Percentiles rank a stretch among this genome's conserved stretches.
Evolutionary conservation across 345 rosid species (phyloP).

Genomic region (Brassica incana): DNA sequence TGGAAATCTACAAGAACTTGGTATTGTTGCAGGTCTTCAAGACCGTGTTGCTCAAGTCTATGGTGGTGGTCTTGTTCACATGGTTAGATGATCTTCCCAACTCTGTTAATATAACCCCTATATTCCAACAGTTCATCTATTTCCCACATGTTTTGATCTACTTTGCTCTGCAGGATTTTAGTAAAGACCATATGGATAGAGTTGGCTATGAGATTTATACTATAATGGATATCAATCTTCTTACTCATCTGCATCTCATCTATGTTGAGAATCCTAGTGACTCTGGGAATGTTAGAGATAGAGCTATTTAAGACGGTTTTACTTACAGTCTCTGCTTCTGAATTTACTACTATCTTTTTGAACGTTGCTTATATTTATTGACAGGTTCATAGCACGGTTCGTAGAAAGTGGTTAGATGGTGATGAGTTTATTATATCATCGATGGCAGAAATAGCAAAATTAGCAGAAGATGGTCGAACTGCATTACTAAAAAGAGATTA

Average conservation of each 20-base stretch:
- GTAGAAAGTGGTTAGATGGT: slow-evolving; percentile 85
- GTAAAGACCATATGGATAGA: slow-evolving; percentile 72
- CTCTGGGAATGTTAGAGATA: slow-evolving; percentile 67
- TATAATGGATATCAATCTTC: slow-evolving; percentile 71
- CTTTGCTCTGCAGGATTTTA: slow-evolving; percentile 57
- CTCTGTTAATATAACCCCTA: background rate
- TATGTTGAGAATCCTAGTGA: slow-evolving; percentile 96
- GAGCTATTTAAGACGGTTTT: background rate
- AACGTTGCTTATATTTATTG: slow-evolving; percentile 18
- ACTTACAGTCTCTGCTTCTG: too few species aligned
- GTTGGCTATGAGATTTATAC: slow-evolving; percentile 82
- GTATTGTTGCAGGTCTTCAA: slow-evolving; percentile 95
- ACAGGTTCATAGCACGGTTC: slow-evolving; percentile 83
- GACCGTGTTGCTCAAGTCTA: slow-evolving; percentile 93
- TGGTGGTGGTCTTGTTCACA: slow-evolving; percentile 86
- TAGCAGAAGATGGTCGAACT: slow-evolving; percentile 64
- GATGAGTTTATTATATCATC: slow-evolving; percentile 69
- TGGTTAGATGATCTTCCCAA: slow-evolving; percentile 43
- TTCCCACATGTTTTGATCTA: background rate
- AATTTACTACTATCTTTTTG: background rate
- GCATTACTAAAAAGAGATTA: slow-evolving; percentile 61
- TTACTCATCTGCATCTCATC: slow-evolving; percentile 79
- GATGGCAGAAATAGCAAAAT: slow-evolving; percentile 64
- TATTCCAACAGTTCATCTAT: background rate
- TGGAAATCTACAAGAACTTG: slow-evolving; percentile 50